Conservation (phyloP, 1,284 basidiomycete genomes). For the Stygiomarasmius scandens region DNA sequence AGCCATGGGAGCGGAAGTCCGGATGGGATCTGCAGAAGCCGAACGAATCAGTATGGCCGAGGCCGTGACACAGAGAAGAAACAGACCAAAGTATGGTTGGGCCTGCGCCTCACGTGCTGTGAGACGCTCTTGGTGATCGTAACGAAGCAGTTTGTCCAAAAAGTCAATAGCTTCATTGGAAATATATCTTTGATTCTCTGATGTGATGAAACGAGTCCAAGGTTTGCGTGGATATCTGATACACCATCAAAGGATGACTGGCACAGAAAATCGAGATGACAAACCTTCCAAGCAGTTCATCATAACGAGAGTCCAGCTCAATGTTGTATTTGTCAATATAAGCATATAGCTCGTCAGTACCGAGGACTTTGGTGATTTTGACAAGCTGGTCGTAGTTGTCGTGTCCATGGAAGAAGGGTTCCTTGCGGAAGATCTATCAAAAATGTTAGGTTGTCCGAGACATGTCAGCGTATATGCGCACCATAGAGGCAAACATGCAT, state of each 20-base stretch:
- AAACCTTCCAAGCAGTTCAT: constrained; percentile 84
- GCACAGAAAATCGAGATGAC: constrained; percentile 10
- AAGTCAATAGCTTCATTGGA: constrained; percentile 99
- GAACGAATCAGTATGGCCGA: constrained; percentile 21
- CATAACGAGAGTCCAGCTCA: constrained; percentile 87
- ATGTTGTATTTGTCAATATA: constrained; percentile 95
- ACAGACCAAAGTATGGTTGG: constrained; percentile 86
- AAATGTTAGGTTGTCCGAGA: constrained; percentile 10
- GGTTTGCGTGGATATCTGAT: constrained; percentile 88
- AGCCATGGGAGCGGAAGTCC: constrained; percentile 52
- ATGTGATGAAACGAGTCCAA: constrained; percentile 92
- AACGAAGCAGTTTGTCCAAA: constrained; percentile 92
- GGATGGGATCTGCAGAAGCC: constrained; percentile 56
- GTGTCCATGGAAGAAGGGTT: constrained; percentile 99
- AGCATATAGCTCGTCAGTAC: constrained; percentile 92
- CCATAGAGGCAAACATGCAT: constrained; percentile 99
- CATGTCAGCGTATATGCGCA: constrained; percentile 36
- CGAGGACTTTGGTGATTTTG: constrained; percentile 97
- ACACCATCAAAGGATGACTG: constrained; percentile 13
- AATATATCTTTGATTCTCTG: constrained; percentile 95
- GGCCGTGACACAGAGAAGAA: neutral
- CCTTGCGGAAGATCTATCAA: constrained; percentile 94
- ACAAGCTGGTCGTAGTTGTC: constrained; percentile 99
- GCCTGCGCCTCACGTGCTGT: constrained; percentile 91
- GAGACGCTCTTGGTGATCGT: constrained; percentile 95